phyloP scores from a whole-genome alignment of 192 early-diverging fungal genomes.

The Pecoramyces ruminantium region DNA sequence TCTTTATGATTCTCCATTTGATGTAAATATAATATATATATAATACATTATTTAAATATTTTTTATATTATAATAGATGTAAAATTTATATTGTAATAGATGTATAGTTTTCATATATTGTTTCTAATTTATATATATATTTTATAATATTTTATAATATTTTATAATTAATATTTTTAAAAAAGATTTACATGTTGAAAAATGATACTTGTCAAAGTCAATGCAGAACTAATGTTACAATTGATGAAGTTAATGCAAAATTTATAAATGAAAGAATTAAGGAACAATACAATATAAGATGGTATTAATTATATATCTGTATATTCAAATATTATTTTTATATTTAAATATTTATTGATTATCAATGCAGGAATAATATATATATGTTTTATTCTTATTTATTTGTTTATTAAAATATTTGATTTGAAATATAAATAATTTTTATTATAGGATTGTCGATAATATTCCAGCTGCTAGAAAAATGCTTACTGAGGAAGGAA shows the following conservation, averaged over 20 bases:
- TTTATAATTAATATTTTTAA: not conserved
- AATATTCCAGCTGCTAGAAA: constrained; percentile 67
- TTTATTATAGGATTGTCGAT: constrained; percentile 54
- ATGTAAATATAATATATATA: constrained; percentile 42
- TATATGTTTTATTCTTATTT: too few species aligned
- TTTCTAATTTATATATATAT: not conserved
- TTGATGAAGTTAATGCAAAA: constrained; percentile 46
- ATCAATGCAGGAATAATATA: too few species aligned
- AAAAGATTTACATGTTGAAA: constrained; percentile 50
- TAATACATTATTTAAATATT: too few species aligned
- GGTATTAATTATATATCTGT: constrained; percentile 7
- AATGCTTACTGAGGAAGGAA: constrained; percentile 2
- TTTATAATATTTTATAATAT: too few species aligned
- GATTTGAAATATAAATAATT: too few species aligned
- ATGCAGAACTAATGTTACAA: constrained; percentile 33
- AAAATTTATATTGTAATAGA: too few species aligned
- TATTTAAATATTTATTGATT: too few species aligned
- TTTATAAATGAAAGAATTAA: constrained; percentile 75
- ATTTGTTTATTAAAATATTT: too few species aligned
- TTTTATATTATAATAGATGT: too few species aligned
- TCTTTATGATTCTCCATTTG: constrained; percentile 63
- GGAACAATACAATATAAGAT: constrained; percentile 62
- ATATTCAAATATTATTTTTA: too few species aligned
- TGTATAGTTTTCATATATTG: not conserved
- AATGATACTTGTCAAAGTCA: constrained; percentile 38